Evolutionary conservation across 805 yeast genomes (phyloP).

Genomic region (Saturnispora dispora): DNA sequence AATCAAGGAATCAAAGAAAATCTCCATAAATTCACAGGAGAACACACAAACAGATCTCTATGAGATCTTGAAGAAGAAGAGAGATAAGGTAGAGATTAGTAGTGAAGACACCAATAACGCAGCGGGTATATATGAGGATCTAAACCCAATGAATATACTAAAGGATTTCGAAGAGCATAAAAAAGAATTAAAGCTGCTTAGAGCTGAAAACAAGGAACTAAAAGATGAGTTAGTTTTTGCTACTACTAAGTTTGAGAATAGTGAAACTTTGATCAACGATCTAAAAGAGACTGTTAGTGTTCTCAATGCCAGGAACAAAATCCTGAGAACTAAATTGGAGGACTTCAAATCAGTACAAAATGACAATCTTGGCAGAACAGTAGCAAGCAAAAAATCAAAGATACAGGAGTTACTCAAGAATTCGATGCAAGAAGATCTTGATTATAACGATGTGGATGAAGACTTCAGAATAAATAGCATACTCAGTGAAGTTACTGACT

Average conservation of each 20-base stretch:
- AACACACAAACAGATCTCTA: not conserved
- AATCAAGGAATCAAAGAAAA: not conserved
- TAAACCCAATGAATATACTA: not conserved
- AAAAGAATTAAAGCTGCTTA: not conserved
- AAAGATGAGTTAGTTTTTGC: not conserved
- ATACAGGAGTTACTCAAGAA: not conserved
- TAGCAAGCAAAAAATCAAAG: not conserved
- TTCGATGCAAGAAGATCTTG: not conserved
- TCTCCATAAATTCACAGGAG: not conserved
- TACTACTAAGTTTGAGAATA: not conserved
- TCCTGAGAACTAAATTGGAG: not conserved
- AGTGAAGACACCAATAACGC: not conserved
- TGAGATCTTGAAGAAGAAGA: not conserved
- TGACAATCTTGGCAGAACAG: not conserved
- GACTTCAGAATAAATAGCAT: not conserved
- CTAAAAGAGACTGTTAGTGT: not conserved
- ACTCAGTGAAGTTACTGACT: constrained; percentile 3
- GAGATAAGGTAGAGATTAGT: not conserved
- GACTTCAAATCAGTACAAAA: not conserved
- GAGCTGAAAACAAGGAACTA: constrained; percentile 4
- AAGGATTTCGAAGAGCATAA: not conserved
- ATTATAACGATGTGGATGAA: not conserved
- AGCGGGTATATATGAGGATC: not conserved
- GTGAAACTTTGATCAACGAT: not conserved
- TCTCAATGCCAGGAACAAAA: not conserved